Base-by-base conservation (phyloP, 2,329 filamentous ascomycete genomes). In the Truncatella angustata region DNA sequence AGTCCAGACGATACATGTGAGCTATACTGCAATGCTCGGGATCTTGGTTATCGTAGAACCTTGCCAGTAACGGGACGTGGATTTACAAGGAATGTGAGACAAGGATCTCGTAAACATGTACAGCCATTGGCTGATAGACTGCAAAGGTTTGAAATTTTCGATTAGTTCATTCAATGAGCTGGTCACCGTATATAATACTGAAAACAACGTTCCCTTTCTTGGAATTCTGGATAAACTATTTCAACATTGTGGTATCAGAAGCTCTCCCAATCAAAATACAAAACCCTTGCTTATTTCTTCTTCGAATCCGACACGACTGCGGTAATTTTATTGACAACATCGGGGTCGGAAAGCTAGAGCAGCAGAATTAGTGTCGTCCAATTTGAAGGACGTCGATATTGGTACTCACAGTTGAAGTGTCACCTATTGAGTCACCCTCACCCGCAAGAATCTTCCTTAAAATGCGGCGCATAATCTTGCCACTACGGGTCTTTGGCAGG, bases 381-480 rank as follows among this genome's bases (percentile, higher is more conserved):
- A 7, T 40, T 14, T 40, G 37, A 24, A 51, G 53, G 47, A 55
- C 37, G 28, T 40, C n/a, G 7, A 4, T 5, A 42, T 55, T 18
- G 21, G 56, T 55, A 77, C 88, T 77, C 79, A 95, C 90, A 60
- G 94, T 97, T 18, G 89, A 90, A 32, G 81, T 95, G 67, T 99
- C 94, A 63, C 94, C 94, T 50, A 99, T 79, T 73, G 96, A 92
- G 70, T 99, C 94, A 74, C 97, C 93, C 78, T 99, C 94, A 32
- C 93, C 93, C 14, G 92, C 92, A 61, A 99, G 74, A 66, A 99
- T 96, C 90, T 99, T 99, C 64, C 94, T 84, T 77, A 99, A 74
- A 67, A 99, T 96, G 58, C 94, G 86, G 58, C 94, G 84, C 94
- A 99, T 99, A 67, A 99, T 99, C 87, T 99, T 99, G 60, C 94